These are phyloP conservation scores for Russula olivacea DNA, from an alignment of 768 basidiomycete genomes.

Conservation along the genomic window DNA sequence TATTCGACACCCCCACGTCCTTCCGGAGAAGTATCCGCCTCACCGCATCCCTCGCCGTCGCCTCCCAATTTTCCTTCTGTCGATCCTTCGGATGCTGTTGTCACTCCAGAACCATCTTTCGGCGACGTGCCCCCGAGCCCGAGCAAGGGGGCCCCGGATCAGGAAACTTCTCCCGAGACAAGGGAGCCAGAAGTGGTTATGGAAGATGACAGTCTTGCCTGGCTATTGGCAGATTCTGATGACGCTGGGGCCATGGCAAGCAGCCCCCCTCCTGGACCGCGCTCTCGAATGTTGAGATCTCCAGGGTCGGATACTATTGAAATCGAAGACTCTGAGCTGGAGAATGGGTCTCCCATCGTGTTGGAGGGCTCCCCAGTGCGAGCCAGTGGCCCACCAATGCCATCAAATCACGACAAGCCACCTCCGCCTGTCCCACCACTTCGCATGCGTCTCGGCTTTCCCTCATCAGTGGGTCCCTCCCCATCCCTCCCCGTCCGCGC, in stretches of 20 bases:
- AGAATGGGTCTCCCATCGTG: slow-evolving; percentile 5
- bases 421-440: slow-evolving; percentile 35
- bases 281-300: background rate
- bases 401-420: slow-evolving; percentile 29
- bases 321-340: slow-evolving; percentile 16
- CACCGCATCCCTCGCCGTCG: background rate
- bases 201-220: slow-evolving; percentile 21
- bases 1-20: background rate
- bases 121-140: background rate
- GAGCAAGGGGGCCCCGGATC: background rate
- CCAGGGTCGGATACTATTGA: slow-evolving; percentile 14
- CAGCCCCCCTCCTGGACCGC: background rate
- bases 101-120: background rate
- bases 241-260: slow-evolving; percentile 5
- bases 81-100: background rate
- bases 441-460: slow-evolving; percentile 26
- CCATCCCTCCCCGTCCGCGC: slow-evolving; percentile 44
- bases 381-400: background rate
- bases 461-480: slow-evolving; percentile 30
- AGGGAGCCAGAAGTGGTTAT: background rate
- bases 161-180: background rate
- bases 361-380: slow-evolving; percentile 7
- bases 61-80: background rate
- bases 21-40: background rate
- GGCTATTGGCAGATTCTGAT: slow-evolving; percentile 25